Evolutionary conservation across 1,139 yeast species (phyloP).

Genomic region (Tardiomyces depauwii): DNA sequence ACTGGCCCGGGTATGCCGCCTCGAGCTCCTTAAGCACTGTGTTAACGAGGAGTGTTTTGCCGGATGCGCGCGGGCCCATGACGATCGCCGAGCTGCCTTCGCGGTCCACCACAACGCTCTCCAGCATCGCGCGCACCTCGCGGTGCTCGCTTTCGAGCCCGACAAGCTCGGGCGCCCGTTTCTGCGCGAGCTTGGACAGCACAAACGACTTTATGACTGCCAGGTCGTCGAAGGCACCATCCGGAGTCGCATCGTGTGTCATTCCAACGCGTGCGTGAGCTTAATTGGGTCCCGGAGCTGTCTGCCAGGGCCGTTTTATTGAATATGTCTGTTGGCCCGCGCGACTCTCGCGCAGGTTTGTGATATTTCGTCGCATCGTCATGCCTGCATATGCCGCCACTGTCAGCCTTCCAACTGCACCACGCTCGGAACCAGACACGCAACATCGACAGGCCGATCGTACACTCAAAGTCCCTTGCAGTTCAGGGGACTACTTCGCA

Average conservation of each 20-base stretch:
- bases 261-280: too few species aligned
- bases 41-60: slow-evolving; percentile 59
- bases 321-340: too few species aligned
- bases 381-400: too few species aligned
- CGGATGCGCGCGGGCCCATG: slow-evolving; percentile 72
- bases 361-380: too few species aligned
- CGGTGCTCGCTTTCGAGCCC: slow-evolving; percentile 21
- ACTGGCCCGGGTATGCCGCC: slow-evolving; percentile 31
- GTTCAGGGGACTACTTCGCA: too few species aligned
- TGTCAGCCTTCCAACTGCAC: too few species aligned
- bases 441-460: too few species aligned
- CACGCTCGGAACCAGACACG: too few species aligned
- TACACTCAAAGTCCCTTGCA: too few species aligned
- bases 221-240: not conserved
- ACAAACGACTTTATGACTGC: not conserved
- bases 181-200: not conserved
- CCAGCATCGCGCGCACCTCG: slow-evolving; percentile 46
- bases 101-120: slow-evolving; percentile 52
- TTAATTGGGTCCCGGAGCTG: too few species aligned
- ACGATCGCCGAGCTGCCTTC: slow-evolving; percentile 77
- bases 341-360: too few species aligned
- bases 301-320: too few species aligned
- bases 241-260: not conserved
- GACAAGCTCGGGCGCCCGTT: slow-evolving; percentile 5
- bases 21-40: slow-evolving; percentile 42